These are phyloP conservation scores for Lactuca sativa DNA, from an alignment of 129 eudicot genomes.

Conservation along the genomic window DNA sequence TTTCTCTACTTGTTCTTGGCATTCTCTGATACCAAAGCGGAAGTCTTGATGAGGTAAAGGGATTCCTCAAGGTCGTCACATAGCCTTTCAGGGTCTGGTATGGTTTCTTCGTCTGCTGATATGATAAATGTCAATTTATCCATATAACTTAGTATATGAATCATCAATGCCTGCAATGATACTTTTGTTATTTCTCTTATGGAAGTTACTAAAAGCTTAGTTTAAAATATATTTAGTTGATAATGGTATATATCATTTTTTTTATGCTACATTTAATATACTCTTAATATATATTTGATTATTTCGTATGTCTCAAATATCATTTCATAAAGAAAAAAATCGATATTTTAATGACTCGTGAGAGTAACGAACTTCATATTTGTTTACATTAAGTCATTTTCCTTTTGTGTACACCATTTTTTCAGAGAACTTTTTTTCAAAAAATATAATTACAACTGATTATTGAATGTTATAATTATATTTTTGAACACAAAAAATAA, in stretches of 20 bases:
- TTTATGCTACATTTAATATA: background rate
- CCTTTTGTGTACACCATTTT: too few species aligned
- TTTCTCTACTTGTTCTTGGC: conserved; percentile 25
- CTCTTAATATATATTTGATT: background rate
- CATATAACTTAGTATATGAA: conserved; percentile 41
- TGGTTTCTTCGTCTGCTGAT: conserved; percentile 47
- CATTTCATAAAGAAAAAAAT: too few species aligned
- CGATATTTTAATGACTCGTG: too few species aligned
- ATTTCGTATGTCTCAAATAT: too few species aligned
- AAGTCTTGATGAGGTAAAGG: conserved; percentile 33
- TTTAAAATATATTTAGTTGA: background rate
- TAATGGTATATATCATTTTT: background rate
- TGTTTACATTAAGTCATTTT: too few species aligned
- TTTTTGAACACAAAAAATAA: too few species aligned
- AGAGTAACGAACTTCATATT: too few species aligned
- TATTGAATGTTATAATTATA: too few species aligned
- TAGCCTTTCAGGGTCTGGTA: conserved; percentile 38
- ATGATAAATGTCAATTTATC: conserved; percentile 44
- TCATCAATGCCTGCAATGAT: conserved; percentile 44
- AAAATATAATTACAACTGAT: too few species aligned
- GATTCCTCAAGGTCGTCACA: conserved; percentile 40
- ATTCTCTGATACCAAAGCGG: conserved; percentile 26
- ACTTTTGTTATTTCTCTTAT: background rate
- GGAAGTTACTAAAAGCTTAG: background rate
- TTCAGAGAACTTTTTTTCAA: too few species aligned